Conservation (phyloP, 164 flowering plant genomes). For the Chimonanthus salicifolius region DNA sequence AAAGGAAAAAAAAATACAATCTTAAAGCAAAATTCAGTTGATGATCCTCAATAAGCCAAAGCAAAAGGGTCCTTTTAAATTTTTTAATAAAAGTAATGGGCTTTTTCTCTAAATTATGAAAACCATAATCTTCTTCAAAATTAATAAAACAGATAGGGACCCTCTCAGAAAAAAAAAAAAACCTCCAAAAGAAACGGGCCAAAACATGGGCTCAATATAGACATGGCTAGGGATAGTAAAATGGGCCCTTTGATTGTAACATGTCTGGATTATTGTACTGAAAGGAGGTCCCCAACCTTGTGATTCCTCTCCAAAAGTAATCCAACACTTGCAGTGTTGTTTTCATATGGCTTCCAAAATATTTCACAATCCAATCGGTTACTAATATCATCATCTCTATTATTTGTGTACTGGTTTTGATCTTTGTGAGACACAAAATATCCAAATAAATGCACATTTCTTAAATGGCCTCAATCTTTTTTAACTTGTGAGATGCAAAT, state of each 20-base stretch:
- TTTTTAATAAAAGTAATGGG: too few species aligned
- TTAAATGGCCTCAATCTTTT: not conserved
- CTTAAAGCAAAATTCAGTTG: too few species aligned
- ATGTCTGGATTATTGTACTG: not conserved
- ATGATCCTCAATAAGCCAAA: too few species aligned
- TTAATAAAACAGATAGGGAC: too few species aligned
- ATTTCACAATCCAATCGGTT: not conserved
- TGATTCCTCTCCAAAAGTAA: not conserved
- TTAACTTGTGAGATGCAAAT: not conserved
- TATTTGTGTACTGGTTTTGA: not conserved
- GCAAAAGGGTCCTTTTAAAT: too few species aligned
- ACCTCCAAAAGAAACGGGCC: too few species aligned
- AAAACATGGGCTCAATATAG: not conserved
- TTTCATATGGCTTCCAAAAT: not conserved
- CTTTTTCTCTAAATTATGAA: too few species aligned
- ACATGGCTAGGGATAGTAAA: not conserved
- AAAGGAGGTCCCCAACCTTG: not conserved
- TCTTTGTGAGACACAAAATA: not conserved
- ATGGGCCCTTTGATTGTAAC: too few species aligned
- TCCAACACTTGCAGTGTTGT: not conserved
- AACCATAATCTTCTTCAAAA: too few species aligned
- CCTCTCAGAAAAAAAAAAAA: too few species aligned
- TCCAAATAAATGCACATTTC: not conserved
- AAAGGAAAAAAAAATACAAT: too few species aligned
- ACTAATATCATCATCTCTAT: not conserved